Conservation (phyloP, 371 early-diverging fungal species). For the Gilbertella persicaria region DNA sequence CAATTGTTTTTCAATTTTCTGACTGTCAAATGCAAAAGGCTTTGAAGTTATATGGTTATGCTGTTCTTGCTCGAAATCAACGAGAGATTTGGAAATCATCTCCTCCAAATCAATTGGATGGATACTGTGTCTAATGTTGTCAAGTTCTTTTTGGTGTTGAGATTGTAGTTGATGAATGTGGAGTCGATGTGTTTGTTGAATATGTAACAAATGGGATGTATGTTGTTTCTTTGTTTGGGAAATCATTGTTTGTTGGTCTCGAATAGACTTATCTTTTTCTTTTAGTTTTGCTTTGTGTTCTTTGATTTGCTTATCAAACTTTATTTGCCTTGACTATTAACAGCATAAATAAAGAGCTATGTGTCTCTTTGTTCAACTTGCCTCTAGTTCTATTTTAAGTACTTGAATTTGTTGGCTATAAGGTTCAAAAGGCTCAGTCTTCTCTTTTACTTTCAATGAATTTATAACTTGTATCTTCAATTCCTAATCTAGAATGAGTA, state of each 20-base stretch:
- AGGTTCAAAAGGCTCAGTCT: too few species aligned
- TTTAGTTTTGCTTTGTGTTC: constrained; percentile 1
- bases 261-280: constrained; percentile 2
- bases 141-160: neutral
- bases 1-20: neutral
- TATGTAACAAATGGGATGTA: constrained; percentile 4
- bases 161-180: neutral
- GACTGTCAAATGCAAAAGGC: neutral
- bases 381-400: too few species aligned
- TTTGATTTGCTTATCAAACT: constrained; percentile 4
- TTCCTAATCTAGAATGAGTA: too few species aligned
- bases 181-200: neutral
- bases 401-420: too few species aligned
- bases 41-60: constrained; percentile 13
- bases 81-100: constrained; percentile 11
- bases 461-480: too few species aligned
- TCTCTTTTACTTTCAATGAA: too few species aligned
- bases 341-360: neutral
- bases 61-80: constrained; percentile 27
- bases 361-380: too few species aligned
- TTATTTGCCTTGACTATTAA: constrained; percentile 9
- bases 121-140: neutral
- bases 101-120: neutral
- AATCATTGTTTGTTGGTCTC: neutral
- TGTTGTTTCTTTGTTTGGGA: constrained; percentile 2